Evolutionary conservation across 2,329 filamentous ascomycete species (phyloP), one percentile per base, ranked within the genome.

Genomic region (Colletotrichum sp.): DNA sequence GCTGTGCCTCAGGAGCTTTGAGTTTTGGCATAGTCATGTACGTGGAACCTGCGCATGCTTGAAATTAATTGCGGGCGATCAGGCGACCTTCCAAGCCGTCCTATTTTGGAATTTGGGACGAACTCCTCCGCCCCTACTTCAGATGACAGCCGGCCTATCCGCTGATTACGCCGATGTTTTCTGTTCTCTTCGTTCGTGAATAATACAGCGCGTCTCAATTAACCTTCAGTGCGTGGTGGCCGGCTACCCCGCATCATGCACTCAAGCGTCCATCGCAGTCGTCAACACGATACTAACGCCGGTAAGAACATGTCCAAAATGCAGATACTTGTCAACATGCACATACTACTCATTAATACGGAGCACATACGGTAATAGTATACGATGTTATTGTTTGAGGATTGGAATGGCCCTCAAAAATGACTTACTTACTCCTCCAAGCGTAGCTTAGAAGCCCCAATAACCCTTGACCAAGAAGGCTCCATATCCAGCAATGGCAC

Each of bases 381-480:
- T 22, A 8, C n/a, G n/a, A 22, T 22, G 10, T 52, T n/a, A 6
- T 52, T 7, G 44, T 22, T 8, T 22, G 6, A 52, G 22, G n/a
- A 22, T 52, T 24, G 44, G n/a, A 52, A 13, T 5, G 44, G n/a
- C n/a, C 44, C n/a, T 52, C 44, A 48, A 13, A 13, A 52, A 13
- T 13, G 44, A 22, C 10, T 13, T 5, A 5, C 10, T 22, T 22
- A 22, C n/a, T 52, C n/a, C 22, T 8, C 3, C 12, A 13, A 52
- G 44, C 44, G 10, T 8, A 34, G 22, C 30, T 66, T 10, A 75
- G 22, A 60, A 55, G 7, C 68, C 72, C 72, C 68, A 75, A 7
- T 72, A 75, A 3, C 68, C 72, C 60, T 75, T 75, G 22, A 67
- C 68, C 8, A 75, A 24, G 22, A 52, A 75, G 7, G 68, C 72